Percentiles rank a stretch among this genome's conserved stretches.
Evolutionary conservation across 1,284 basidiomycete genomes (phyloP).

Genomic region (Ganoderma sinense): DNA sequence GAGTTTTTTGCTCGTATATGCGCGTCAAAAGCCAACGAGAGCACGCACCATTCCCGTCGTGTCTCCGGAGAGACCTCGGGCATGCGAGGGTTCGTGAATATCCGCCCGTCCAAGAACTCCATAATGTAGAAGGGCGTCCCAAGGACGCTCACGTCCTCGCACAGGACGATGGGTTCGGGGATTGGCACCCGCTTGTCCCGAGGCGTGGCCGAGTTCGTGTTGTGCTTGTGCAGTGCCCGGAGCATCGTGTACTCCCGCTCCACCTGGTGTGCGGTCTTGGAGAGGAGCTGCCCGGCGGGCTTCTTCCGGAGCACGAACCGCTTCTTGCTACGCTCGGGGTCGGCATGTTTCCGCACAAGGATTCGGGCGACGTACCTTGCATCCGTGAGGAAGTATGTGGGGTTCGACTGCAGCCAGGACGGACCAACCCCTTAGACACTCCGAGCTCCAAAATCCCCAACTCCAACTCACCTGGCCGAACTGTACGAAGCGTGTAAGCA

Average conservation of each 20-base stretch:
- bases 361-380: conserved; percentile 53
- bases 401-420: conserved; percentile 75
- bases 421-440: neutral
- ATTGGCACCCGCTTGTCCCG: conserved; percentile 76
- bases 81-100: conserved; percentile 89
- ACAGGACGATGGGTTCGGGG: conserved; percentile 86
- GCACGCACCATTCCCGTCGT: conserved; percentile 73
- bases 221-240: conserved; percentile 77
- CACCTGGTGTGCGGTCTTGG: conserved; percentile 91
- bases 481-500: conserved; percentile 45
- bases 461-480: conserved; percentile 74
- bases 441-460: neutral
- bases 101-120: conserved; percentile 93
- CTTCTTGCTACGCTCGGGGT: conserved; percentile 48
- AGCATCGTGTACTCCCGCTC: conserved; percentile 92
- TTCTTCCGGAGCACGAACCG: conserved; percentile 94
- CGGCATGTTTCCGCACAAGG: neutral
- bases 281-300: conserved; percentile 88
- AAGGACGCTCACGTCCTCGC: conserved; percentile 79
- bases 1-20: neutral
- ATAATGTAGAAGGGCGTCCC: conserved; percentile 96
- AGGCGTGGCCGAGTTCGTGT: conserved; percentile 60
- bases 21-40: neutral
- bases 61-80: conserved; percentile 69
- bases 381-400: conserved; percentile 92